Evolutionary conservation across 768 basidiomycete species (phyloP).

Genomic region (Boletus pseudo-olivaceus): DNA sequence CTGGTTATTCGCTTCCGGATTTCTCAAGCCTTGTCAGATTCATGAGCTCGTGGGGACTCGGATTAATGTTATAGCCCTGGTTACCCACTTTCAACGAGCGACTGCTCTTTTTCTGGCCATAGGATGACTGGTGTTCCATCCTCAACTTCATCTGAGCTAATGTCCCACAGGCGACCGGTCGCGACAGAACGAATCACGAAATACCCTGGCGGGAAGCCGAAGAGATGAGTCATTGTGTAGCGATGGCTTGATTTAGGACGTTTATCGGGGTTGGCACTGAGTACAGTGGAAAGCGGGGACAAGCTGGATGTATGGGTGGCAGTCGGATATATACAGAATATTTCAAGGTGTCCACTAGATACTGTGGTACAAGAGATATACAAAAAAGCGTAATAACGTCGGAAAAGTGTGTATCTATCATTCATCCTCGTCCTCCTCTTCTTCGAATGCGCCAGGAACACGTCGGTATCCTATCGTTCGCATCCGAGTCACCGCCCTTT

Average conservation of each 20-base stretch:
- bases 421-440: constrained; percentile 19
- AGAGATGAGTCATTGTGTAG: constrained; percentile 23
- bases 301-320: neutral
- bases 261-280: neutral
- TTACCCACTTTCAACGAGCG: constrained; percentile 69
- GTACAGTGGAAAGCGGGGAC: neutral
- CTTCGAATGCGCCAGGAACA: constrained; percentile 29
- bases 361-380: neutral
- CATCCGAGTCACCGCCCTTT: constrained; percentile 13
- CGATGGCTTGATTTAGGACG: neutral
- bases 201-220: constrained; percentile 37
- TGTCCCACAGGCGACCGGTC: constrained; percentile 36
- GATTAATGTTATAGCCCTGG: neutral
- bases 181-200: constrained; percentile 38
- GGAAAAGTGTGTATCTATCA: constrained; percentile 1
- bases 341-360: neutral
- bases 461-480: constrained; percentile 10
- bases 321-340: neutral
- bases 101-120: constrained; percentile 71
- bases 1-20: constrained; percentile 72
- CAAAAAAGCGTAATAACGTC: neutral
- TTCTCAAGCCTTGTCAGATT: constrained; percentile 51
- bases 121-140: constrained; percentile 50
- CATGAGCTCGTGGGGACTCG: constrained; percentile 11
- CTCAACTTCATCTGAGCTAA: constrained; percentile 30